Base-by-base conservation (phyloP, 1,139 yeast genomes). In the Candida tunisiensis region DNA sequence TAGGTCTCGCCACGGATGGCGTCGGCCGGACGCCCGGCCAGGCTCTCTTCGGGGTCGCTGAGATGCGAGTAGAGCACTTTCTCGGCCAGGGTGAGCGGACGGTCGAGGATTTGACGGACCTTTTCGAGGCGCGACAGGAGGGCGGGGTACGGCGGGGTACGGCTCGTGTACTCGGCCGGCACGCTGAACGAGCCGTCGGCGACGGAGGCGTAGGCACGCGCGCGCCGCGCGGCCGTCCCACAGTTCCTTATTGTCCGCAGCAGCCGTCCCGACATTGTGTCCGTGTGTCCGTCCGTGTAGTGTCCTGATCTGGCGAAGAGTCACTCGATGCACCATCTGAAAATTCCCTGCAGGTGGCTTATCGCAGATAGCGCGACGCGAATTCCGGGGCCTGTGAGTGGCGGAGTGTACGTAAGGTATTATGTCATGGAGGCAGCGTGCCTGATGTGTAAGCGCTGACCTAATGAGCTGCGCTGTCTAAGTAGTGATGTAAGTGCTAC, bases 31-130 rank as follows among this genome's bases (percentile, higher is more conserved):
- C 51, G 46, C 29, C 62, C 56, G 3, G 67, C 60, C 31, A 82
- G 60, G 23, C 75, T 63, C 38, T 80, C 94, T 44, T 78, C 88
- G 6, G 94, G 93, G 45, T 80, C 60, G 25, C 71, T 79, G 44
- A 88, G 61, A 55, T 88, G 98, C 2, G 96, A 77, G 49, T 88
- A 88, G 32, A 88, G 62, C 41, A 83, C 80, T 58, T 88, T 88
- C 55, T 88, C 98, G 8, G 96, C 93, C 32, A 80, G 60, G 1
- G 98, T 88, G 43, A 88, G 63, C 3, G 93, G 94, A 40, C 73
- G 65, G 45, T 74, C 57, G 27, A 83, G 58, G 20, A 80, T 64
- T 34, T 55, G 53, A 36, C 75, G 69, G 31, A 83, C 93, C 23
- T 59, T 50, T 5, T 55, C 51, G 34, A 88, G 62, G 28, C 77